Evolutionary conservation across 1,284 basidiomycete species (phyloP).

Genomic region (Trichosporon asahii): DNA sequence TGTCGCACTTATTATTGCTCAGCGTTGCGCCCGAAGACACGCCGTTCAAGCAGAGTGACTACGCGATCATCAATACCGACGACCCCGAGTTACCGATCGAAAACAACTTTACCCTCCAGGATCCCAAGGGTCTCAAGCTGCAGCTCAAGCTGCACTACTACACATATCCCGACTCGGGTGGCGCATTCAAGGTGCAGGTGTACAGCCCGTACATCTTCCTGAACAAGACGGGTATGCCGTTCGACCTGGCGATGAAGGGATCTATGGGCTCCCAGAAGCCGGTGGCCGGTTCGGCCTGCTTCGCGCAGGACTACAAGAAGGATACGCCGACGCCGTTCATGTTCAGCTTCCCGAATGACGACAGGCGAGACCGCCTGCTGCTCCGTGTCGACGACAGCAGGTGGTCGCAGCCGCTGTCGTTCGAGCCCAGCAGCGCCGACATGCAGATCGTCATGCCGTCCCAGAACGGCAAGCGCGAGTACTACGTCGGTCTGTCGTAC

Average conservation of each 20-base stretch:
- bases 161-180: slow-evolving; percentile 84
- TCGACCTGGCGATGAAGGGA: slow-evolving; percentile 70
- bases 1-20: slow-evolving; percentile 88
- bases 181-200: slow-evolving; percentile 97
- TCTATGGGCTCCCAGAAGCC: slow-evolving; percentile 71
- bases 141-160: slow-evolving; percentile 82
- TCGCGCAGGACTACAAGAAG: slow-evolving; percentile 55
- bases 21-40: slow-evolving; percentile 89
- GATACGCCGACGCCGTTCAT: slow-evolving; percentile 69
- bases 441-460: slow-evolving; percentile 73
- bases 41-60: slow-evolving; percentile 95
- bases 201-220: slow-evolving; percentile 88
- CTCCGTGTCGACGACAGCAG: slow-evolving; percentile 80
- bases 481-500: slow-evolving; percentile 87
- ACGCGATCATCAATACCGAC: slow-evolving; percentile 95
- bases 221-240: slow-evolving; percentile 90
- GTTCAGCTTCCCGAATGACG: slow-evolving; percentile 75
- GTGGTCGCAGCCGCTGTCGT: slow-evolving; percentile 85
- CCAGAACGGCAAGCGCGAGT: slow-evolving; percentile 68
- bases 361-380: slow-evolving; percentile 78
- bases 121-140: slow-evolving; percentile 72
- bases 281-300: slow-evolving; percentile 71
- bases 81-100: slow-evolving; percentile 62
- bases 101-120: slow-evolving; percentile 60
- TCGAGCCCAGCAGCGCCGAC: slow-evolving; percentile 90